Evolutionary conservation across 75 land plant genomes (phyloP), one percentile per base, ranked within the genome.

Genomic region (Adiantum capillusveneris): DNA sequence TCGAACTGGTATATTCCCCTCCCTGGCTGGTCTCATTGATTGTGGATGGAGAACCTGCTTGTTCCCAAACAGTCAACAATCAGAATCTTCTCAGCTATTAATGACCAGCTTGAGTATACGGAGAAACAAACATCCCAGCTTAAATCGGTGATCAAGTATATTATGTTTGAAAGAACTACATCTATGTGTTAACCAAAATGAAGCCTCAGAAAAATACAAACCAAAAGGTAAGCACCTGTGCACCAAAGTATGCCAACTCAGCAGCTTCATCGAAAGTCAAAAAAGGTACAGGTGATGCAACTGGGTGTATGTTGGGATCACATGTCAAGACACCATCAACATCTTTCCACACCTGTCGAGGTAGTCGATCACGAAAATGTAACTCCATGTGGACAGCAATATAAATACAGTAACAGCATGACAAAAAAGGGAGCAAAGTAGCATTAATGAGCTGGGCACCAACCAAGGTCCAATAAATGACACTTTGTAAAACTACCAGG

Each of bases 291-390:
- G 98, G 87, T 36, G 71, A 41, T 29, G 98, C 98, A 19, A 57
- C 42, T 30, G 74, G 16, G 61, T 71, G 67, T 31, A 94, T 83
- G 30, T 79, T 79, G 45, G 98, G 98, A 73, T 94, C 96, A 68
- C 98, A 94, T 21, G 98, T 94, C 67, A 94, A 66, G 44, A 94
- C 98, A 48, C 98, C 98, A 94, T 94, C 98, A 16, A 94, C 98
- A 77, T 94, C 98, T 64, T 94, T 94, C 98, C 98, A 94, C 25
- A 94, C 98, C 98, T 93, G 64, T 48, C 53, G 57, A n/a, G 25
- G n/a, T n/a, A n/a, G n/a, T n/a, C n/a, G n/a, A n/a, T n/a, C n/a
- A n/a, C n/a, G n/a, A n/a, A n/a, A n/a, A n/a, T n/a, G n/a, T n/a
- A n/a, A n/a, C n/a, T n/a, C n/a, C n/a, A n/a, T n/a, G n/a, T n/a